Percentiles rank a stretch among this genome's conserved stretches.
phyloP scores from a whole-genome alignment of 2,329 filamentous ascomycete genomes.

The Penicillium sp. region DNA sequence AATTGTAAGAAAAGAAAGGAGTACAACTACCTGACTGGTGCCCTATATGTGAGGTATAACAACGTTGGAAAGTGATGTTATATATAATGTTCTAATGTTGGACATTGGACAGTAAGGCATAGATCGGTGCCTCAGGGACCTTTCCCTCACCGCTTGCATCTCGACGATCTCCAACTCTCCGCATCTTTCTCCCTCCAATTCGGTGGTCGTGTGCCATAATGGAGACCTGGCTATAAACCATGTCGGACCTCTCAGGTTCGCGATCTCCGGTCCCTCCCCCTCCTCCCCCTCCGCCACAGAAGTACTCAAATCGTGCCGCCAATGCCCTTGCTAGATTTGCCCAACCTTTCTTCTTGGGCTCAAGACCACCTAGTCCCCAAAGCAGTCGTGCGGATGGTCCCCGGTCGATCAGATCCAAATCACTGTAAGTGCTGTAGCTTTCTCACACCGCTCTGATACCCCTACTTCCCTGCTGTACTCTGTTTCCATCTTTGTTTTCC shows the following conservation, averaged over 20 bases:
- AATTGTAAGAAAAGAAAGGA: not conserved
- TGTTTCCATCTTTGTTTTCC: slow-evolving; percentile 1
- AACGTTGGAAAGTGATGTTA: not conserved
- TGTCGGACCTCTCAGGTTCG: slow-evolving; percentile 30
- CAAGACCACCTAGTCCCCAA: slow-evolving; percentile 55
- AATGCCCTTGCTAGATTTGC: slow-evolving; percentile 53
- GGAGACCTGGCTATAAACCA: slow-evolving; percentile 24
- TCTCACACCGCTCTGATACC: slow-evolving; percentile 17
- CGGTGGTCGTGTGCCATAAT: slow-evolving; percentile 29
- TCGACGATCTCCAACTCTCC: slow-evolving; percentile 6
- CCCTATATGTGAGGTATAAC: not conserved
- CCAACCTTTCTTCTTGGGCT: slow-evolving; percentile 56
- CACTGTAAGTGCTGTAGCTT: slow-evolving; percentile 37
- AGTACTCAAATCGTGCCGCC: slow-evolving; percentile 47
- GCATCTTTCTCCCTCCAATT: slow-evolving; percentile 17
- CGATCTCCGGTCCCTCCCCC: slow-evolving; percentile 37
- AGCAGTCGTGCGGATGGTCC: slow-evolving; percentile 32
- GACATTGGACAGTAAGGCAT: not conserved
- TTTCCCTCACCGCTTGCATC: slow-evolving; percentile 7
- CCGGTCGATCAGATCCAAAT: slow-evolving; percentile 39
- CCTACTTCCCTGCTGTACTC: slow-evolving; percentile 10
- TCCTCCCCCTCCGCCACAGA: slow-evolving; percentile 37
- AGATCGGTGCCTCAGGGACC: slow-evolving; percentile 9
- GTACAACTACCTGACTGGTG: not conserved
- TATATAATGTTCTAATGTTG: not conserved